Evolutionary conservation across 148 eudicot genomes (phyloP).

Genomic region (Fagopyrum tataricum): DNA sequence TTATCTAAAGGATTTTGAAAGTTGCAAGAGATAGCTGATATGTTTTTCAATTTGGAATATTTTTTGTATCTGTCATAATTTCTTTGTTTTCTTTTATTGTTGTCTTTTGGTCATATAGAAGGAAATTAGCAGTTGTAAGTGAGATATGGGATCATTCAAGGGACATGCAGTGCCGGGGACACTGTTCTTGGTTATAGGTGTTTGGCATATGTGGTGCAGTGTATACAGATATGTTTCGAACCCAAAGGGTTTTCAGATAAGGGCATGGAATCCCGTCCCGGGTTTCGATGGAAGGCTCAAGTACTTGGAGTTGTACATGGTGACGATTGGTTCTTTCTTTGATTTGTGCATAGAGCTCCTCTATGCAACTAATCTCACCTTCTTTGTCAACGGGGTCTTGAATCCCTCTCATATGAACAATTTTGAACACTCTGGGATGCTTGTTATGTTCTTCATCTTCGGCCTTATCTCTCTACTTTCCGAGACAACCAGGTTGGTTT

Average conservation of each 20-base stretch:
- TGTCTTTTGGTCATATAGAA: neutral
- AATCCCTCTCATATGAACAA: conserved; percentile 76
- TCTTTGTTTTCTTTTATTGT: neutral
- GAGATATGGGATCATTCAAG: conserved; percentile 77
- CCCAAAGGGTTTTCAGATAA: conserved; percentile 52
- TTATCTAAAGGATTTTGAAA: conserved; percentile 1
- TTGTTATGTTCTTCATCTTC: conserved; percentile 87
- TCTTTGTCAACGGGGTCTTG: conserved; percentile 67
- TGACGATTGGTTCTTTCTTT: conserved; percentile 69
- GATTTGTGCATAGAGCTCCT: conserved; percentile 91
- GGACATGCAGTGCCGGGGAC: conserved; percentile 96
- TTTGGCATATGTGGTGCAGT: conserved; percentile 86
- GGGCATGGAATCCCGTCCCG: conserved; percentile 83
- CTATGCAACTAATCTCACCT: conserved; percentile 74
- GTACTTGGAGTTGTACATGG: conserved; percentile 79
- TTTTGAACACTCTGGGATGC: conserved; percentile 96
- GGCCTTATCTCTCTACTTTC: conserved; percentile 61
- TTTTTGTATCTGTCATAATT: neutral
- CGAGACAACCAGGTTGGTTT: conserved; percentile 68
- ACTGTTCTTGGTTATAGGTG: conserved; percentile 66
- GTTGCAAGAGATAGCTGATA: neutral
- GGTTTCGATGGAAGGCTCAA: conserved; percentile 71
- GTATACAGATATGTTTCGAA: conserved; percentile 45
- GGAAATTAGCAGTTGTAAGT: neutral
- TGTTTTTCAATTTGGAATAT: neutral